Conservation (phyloP, 768 basidiomycete genomes). For the Mycena rebaudengoi region DNA sequence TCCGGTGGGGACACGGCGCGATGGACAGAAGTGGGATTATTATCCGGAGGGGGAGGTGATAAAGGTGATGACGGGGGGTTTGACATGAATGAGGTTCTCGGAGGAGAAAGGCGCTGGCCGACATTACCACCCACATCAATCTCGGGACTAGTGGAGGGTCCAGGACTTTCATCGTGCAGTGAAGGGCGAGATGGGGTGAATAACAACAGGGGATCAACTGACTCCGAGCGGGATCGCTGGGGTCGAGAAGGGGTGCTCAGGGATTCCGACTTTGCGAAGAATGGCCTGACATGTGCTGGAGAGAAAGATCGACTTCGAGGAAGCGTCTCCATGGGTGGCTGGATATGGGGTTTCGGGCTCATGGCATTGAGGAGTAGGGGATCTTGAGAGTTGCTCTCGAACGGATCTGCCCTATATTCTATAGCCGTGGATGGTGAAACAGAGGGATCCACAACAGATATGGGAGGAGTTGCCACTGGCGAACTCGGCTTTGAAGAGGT, state of each 20-base stretch:
- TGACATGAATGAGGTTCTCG: neutral
- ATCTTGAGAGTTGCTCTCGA: neutral
- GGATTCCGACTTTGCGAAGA: neutral
- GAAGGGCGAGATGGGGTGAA: conserved; percentile 21
- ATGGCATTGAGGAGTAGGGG: conserved; percentile 35
- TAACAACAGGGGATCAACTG: conserved; percentile 19
- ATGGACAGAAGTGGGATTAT: neutral
- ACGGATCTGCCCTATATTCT: neutral
- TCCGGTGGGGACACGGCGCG: neutral
- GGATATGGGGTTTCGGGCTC: conserved; percentile 35
- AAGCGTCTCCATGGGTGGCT: neutral
- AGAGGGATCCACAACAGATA: neutral
- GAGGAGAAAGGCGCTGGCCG: neutral
- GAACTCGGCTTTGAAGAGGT: conserved; percentile 11
- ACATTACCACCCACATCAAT: neutral
- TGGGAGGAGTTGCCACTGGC: conserved; percentile 10
- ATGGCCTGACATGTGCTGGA: neutral
- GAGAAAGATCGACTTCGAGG: neutral
- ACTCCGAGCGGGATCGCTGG: conserved; percentile 21
- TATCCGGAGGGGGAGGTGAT: neutral
- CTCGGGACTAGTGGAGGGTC: neutral
- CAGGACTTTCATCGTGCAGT: conserved; percentile 6
- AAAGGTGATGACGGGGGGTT: conserved; percentile 18
- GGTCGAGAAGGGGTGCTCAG: conserved; percentile 37
- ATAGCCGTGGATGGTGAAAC: neutral